phyloP scores from a whole-genome alignment of 768 basidiomycete genomes.

The Leccinum aurantiacum region DNA sequence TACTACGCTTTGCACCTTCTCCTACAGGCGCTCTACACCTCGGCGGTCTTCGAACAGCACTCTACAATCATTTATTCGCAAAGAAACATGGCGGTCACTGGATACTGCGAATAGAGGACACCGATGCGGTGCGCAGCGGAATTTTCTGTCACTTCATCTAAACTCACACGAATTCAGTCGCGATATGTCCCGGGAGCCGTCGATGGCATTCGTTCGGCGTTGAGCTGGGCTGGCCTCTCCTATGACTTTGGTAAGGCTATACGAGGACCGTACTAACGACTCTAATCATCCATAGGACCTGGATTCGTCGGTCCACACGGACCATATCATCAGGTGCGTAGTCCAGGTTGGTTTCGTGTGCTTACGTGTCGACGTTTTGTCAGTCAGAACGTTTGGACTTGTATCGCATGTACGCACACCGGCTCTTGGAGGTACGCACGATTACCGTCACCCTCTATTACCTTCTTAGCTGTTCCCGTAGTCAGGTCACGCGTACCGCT shows the following conservation, averaged over 20 bases:
- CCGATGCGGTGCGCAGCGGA: constrained; percentile 72
- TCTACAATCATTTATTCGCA: constrained; percentile 90
- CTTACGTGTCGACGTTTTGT: constrained; percentile 7
- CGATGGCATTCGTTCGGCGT: constrained; percentile 69
- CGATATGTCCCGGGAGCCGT: constrained; percentile 83
- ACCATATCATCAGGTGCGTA: constrained; percentile 81
- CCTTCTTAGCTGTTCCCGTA: constrained; percentile 30
- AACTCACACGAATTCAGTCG: constrained; percentile 45
- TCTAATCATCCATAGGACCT: constrained; percentile 55
- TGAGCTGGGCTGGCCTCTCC: constrained; percentile 89
- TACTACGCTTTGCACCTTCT: constrained; percentile 94
- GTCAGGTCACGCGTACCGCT: constrained; percentile 90
- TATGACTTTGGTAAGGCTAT: constrained; percentile 77
- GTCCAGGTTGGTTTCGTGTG: neutral
- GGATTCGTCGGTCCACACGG: constrained; percentile 70
- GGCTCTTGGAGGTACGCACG: constrained; percentile 68
- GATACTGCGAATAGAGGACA: constrained; percentile 94
- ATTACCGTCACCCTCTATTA: neutral
- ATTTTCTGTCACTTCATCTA: neutral
- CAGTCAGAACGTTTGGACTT: constrained; percentile 89
- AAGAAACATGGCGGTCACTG: constrained; percentile 82
- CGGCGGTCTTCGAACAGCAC: constrained; percentile 89
- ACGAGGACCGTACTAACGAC: constrained; percentile 14
- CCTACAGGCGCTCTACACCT: constrained; percentile 94
- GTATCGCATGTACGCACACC: constrained; percentile 71